Evolutionary conservation across 1,284 basidiomycete species (phyloP).

Genomic region (Puccinia horiana): DNA sequence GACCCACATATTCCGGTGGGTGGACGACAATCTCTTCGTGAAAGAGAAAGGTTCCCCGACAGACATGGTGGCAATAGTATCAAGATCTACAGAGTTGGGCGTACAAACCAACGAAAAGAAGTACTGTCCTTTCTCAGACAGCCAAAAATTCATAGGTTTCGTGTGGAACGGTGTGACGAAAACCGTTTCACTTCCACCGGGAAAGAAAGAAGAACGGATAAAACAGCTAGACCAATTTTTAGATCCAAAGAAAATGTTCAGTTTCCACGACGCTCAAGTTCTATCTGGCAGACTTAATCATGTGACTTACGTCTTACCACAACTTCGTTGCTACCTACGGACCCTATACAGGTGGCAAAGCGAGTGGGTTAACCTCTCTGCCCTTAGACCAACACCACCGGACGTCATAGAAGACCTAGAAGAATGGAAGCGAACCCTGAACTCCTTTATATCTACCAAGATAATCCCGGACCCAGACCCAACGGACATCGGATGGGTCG

Average conservation of each 20-base stretch:
- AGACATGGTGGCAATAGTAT: neutral
- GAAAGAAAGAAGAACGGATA: neutral
- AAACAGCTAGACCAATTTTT: neutral
- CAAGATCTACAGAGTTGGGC: neutral
- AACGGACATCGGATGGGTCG: neutral
- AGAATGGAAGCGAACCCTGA: neutral
- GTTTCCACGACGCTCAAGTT: too few relatives aligned
- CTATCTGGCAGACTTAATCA: too few relatives aligned
- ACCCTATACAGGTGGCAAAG: too few relatives aligned
- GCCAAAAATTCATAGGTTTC: constrained; percentile 22
- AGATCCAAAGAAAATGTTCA: too few relatives aligned
- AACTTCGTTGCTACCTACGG: too few relatives aligned
- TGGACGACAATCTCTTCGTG: constrained; percentile 8
- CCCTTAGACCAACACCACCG: neutral
- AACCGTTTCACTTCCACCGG: neutral
- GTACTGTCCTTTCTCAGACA: neutral
- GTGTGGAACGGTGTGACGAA: neutral
- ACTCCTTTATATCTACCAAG: neutral
- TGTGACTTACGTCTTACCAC: too few relatives aligned
- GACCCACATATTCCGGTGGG: neutral
- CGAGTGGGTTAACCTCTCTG: too few relatives aligned
- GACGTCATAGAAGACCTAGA: neutral
- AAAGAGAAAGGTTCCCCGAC: neutral
- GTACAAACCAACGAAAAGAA: constrained; percentile 3
- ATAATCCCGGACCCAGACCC: neutral